Evolutionary conservation across 441 rosid genomes (phyloP), one percentile per base, ranked within the genome.

Genomic region (Corymbia calophylla): DNA sequence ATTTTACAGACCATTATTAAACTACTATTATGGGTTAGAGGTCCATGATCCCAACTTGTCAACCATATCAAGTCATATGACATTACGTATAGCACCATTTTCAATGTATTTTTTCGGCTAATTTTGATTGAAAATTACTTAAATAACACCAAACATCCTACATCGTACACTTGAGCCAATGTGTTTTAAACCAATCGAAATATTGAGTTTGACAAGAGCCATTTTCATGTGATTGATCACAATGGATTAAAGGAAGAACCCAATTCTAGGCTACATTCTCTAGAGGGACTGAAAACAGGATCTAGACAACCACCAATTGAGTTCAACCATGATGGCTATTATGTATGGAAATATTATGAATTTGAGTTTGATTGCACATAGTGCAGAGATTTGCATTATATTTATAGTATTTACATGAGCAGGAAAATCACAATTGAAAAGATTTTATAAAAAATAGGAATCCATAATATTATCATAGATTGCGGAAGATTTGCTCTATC

Each of bases 241-340:
- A 35, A 84, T 32, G 10, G 73, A 64, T 29, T 64, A 64, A n/a
- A 64, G 73, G 5, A 16, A 53, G 18, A 12, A 49, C 32, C 32
- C 58, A 44, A 29, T 29, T 25, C 88, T 14, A 88, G 80, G 53
- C 66, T 90, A 49, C 87, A 90, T 25, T 19, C 19, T 16, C 92
- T 94, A 23, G 91, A 88, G 77, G 95, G 93, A 66, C n/a, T 90
- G 77, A 94, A 96, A 88, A 96, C 86, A 93, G 91, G 70, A 96
- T 96, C 51, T 47, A 96, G 99, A 19, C 98, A 96, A 53, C 97
- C 97, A 9, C 86, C 8, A 5, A 94, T 94, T 19, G 87, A 87
- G 51, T 96, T 96, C 87, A 49, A 93, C 18, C 98, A 96, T 86
- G 95, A 93, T 49, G 97, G 96, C 8, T 98, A 97, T 1, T 96